Base-by-base conservation (phyloP, 805 yeast genomes). In the Cyberlindnera galapagoensis region DNA sequence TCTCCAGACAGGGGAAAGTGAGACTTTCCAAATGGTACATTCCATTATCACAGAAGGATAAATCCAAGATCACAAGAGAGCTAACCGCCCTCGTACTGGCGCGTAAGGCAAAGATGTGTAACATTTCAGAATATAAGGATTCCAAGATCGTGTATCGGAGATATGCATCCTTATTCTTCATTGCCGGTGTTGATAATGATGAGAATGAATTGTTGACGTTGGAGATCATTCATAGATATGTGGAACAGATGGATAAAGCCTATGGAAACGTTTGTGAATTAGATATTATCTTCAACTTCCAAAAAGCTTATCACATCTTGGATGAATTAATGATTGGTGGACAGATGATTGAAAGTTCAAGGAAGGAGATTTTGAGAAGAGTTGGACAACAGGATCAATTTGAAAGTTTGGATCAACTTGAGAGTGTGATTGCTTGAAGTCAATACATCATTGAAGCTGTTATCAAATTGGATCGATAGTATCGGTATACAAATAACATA, bases 241-340 rank as follows among this genome's bases (percentile, higher is more conserved):
- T 92, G 24, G 98, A 92, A 57, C 87, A 85, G 43, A 86, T 92
- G 96, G 98, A 92, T 63, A 80, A 82, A 47, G 76, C 87, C 38
- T 92, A 85, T 54, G 97, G 96, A 9, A 90, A 86, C 51, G 98
- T 92, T 12, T 87, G 97, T 60, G 98, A 92, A 56, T 66, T 92
- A 49, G 98, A 92, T 60, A 92, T 92, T 41, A 92, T 92, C 30
- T 92, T 92, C 71, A 92, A 94, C 51, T 92, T 92, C 61, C 84
- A 83, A 47, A 82, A 84, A 53, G 97, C 97, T 0, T 92, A 92
- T 56, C 83, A 85, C 58, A 80, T 92, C 9, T 63, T 92, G 42
- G 95, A 92, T 56, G 98, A 92, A 56, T 65, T 92, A 45, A 59
- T 92, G 30, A 70, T 90, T 30, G 96, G 88, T 45, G 98, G 98